Evolutionary conservation across 78 protist species (phyloP).

Genomic region (Anaeramoeba flamelloides): DNA sequence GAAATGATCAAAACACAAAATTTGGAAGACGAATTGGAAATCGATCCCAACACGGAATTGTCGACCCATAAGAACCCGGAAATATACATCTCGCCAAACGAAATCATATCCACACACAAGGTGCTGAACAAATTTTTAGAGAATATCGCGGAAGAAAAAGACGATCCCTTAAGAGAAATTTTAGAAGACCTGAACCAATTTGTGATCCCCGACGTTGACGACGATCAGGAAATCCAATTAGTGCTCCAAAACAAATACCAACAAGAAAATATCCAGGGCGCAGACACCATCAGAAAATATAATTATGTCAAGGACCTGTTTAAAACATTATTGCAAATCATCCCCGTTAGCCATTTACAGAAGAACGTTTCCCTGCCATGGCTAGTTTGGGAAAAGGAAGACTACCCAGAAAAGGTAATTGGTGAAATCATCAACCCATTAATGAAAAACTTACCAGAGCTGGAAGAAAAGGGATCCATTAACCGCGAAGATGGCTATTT

Average conservation of each 20-base stretch:
- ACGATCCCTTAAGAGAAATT: not conserved
- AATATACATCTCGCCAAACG: not conserved
- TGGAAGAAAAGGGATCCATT: not conserved
- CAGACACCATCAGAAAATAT: not conserved
- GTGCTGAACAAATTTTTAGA: not conserved
- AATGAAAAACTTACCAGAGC: not conserved
- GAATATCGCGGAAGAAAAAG: not conserved
- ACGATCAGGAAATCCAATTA: not conserved
- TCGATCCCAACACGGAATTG: not conserved
- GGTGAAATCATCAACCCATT: not conserved
- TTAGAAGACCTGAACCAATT: not conserved
- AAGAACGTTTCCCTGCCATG: not conserved
- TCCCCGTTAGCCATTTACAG: not conserved
- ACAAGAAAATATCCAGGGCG: not conserved
- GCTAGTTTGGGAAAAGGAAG: not conserved
- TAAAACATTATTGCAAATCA: not conserved
- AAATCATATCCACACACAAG: not conserved
- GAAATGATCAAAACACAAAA: not conserved
- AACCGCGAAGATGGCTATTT: not conserved
- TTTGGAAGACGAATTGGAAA: not conserved
- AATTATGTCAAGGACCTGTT: not conserved
- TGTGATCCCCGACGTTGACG: not conserved
- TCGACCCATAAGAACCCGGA: not conserved
- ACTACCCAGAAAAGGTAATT: not conserved
- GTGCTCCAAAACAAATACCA: not conserved